Evolutionary conservation across 1,284 basidiomycete species (phyloP), one percentile per base, ranked within the genome.

Genomic region (Melampsora americana): DNA sequence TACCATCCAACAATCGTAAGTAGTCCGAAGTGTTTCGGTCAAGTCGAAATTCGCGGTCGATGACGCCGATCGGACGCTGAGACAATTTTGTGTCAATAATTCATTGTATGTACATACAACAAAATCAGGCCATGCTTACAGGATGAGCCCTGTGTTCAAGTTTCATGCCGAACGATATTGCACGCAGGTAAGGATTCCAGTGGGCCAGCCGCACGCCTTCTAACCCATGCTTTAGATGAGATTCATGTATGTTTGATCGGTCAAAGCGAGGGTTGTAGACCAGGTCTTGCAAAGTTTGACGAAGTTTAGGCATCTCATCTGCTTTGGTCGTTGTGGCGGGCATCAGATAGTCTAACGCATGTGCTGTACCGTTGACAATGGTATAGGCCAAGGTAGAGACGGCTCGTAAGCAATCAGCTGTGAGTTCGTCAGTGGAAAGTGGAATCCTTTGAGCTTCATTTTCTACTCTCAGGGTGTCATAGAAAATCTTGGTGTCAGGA

Each of bases 311-410:
- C 7, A 67, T 20, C n/a, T 59, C 53, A 23, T 28, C 53, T 23
- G 53, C 53, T 23, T 59, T 11, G 18, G 53, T 23, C 23, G 53
- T 59, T 28, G 53, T 11, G 11, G n/a, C 53, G 9, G 73, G 53
- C 26, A 75, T 62, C 16, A 67, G 35, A 64, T 75, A 56, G 42
- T 75, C 73, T 9, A 75, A 67, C 16, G 73, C 66, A 48, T 69
- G 73, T 18, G 73, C 73, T 16, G 56, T 48, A 59, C 73, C 73
- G 44, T 75, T 65, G 6, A 65, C 60, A 20, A 75, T 44, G 18
- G 66, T 75, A 50, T 75, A 75, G 1, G 73, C 73, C 20, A 75
- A 65, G 23, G 73, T 75, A 14, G 73, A 65, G 48, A 75, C 39
- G 23, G 65, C 73, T 32, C 73, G 30, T 9, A 75, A 68, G 61